Conservation (phyloP, 129 eudicot genomes). For the Pittosporum tobira region DNA sequence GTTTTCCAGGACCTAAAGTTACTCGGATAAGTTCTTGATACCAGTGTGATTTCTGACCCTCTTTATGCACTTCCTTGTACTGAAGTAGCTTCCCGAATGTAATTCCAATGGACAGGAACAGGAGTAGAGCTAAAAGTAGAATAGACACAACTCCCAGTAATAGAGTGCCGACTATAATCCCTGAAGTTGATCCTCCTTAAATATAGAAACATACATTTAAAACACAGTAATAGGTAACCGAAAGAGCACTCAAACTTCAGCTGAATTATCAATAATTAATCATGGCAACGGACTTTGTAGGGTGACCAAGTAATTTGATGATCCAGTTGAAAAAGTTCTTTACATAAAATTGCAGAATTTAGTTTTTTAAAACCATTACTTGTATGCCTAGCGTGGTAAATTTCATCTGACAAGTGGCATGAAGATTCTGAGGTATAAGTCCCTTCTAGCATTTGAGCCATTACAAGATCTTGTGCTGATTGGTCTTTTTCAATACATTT, state of each 20-base stretch:
- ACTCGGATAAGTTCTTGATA: constrained; percentile 70
- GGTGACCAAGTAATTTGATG: background rate
- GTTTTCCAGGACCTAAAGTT: constrained; percentile 90
- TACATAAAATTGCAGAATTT: background rate
- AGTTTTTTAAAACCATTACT: background rate
- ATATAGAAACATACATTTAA: background rate
- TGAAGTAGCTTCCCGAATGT: constrained; percentile 80
- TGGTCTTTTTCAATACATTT: background rate
- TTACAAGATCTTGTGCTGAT: background rate
- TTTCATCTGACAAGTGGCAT: background rate
- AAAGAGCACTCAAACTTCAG: constrained; percentile 3
- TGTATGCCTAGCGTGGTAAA: background rate
- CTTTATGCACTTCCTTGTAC: constrained; percentile 87
- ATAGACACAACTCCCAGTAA: constrained; percentile 44
- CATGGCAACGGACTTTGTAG: background rate
- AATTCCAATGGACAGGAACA: constrained; percentile 74
- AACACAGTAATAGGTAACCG: background rate
- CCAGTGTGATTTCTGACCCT: constrained; percentile 71
- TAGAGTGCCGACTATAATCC: constrained; percentile 46
- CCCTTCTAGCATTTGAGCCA: no score
- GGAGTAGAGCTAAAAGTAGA: constrained; percentile 39
- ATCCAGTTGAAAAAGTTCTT: background rate
- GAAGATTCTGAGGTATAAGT: background rate
- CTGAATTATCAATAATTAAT: constrained; percentile 10
- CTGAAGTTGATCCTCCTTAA: constrained; percentile 59